Percentiles rank a stretch among this genome's conserved stretches.
These are phyloP conservation scores for Odontarrhena argentea DNA, from an alignment of 345 rosid species.

Conservation along the genomic window DNA sequence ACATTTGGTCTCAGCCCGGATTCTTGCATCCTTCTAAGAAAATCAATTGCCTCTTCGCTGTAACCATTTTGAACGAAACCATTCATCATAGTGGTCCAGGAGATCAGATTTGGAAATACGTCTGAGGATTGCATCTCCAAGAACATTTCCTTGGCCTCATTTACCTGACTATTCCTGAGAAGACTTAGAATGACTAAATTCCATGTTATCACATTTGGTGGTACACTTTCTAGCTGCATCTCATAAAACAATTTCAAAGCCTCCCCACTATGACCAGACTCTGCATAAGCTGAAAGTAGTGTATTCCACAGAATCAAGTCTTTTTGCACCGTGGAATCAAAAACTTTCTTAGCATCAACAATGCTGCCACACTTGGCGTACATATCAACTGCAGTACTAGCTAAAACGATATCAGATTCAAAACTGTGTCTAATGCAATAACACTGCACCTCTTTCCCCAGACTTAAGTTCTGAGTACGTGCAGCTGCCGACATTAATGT, in stretches of 20 bases:
- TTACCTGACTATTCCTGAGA: conserved; percentile 52
- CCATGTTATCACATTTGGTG: conserved; percentile 67
- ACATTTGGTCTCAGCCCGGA: conserved; percentile 53
- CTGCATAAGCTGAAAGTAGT: conserved; percentile 64
- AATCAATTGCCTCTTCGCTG: conserved; percentile 46
- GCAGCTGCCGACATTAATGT: conserved; percentile 64
- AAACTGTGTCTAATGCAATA: conserved; percentile 64
- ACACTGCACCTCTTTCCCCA: conserved; percentile 68
- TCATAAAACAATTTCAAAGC: conserved; percentile 66
- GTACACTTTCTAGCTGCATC: conserved; percentile 73
- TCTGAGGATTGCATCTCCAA: conserved; percentile 61
- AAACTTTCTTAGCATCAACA: conserved; percentile 52
- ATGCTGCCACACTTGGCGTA: conserved; percentile 65
- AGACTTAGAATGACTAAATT: conserved; percentile 63
- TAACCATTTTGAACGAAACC: conserved; percentile 60
- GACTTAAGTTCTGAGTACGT: conserved; percentile 42
- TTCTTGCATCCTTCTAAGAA: conserved; percentile 60
- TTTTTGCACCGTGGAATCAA: conserved; percentile 48
- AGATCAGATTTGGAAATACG: conserved; percentile 49
- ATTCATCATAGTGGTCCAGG: conserved; percentile 62
- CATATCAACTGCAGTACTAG: conserved; percentile 56
- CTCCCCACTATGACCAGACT: conserved; percentile 55
- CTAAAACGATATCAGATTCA: conserved; percentile 56
- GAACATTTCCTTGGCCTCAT: conserved; percentile 64
- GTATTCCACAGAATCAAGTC: conserved; percentile 70